These are phyloP conservation scores for Dianthus caryophyllus DNA, from an alignment of 148 eudicot genomes.

Conservation along the genomic window DNA sequence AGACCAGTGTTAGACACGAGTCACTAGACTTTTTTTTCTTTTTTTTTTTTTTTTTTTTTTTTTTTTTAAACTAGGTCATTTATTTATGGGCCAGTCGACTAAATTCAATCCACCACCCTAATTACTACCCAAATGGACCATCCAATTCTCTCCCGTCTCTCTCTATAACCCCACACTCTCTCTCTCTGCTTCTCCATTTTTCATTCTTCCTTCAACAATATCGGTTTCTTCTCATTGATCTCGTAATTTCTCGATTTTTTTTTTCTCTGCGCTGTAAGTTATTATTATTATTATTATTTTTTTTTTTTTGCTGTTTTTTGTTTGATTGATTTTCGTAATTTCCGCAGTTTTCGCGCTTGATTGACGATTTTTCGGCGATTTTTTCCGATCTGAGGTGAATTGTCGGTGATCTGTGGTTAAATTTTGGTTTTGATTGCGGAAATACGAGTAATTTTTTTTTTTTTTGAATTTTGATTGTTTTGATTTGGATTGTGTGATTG, in stretches of 20 bases:
- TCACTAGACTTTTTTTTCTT: no score
- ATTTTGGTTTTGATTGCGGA: neutral
- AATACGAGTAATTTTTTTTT: no score
- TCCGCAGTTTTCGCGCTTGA: neutral
- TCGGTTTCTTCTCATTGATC: slow-evolving; percentile 18
- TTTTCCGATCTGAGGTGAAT: slow-evolving; percentile 10
- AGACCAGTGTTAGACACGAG: no score
- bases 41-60: no score
- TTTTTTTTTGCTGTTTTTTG: neutral
- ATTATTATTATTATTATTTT: no score
- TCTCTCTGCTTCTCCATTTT: neutral
- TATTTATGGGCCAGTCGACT: no score
- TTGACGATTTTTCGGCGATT: neutral
- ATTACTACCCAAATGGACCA: neutral
- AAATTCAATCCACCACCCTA: neutral
- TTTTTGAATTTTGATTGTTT: neutral
- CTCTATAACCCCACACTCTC: neutral
- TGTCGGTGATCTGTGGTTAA: slow-evolving; percentile 26
- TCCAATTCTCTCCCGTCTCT: neutral
- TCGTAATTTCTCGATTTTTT: neutral
- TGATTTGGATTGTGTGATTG: neutral
- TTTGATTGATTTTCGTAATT: neutral
- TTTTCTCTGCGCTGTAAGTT: slow-evolving; percentile 27
- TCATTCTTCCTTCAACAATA: slow-evolving; percentile 13
- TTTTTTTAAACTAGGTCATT: no score